Base-by-base conservation (phyloP, 179 eudicot genomes). In the Beta corolliflora region DNA sequence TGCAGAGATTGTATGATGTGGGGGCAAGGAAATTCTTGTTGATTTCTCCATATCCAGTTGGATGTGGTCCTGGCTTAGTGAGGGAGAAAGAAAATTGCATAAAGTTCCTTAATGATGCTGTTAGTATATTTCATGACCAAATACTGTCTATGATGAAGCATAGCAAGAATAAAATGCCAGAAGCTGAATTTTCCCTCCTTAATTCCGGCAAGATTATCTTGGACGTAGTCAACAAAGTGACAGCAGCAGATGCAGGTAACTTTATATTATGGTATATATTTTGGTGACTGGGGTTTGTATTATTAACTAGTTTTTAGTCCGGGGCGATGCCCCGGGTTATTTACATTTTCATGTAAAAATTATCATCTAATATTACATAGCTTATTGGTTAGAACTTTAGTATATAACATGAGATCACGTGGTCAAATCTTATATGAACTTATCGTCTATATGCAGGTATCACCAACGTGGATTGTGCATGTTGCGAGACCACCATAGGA, bases 141-240 rank as follows among this genome's bases (percentile, higher is more conserved):
- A 83, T 89, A 81, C 80, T 31, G 75, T 59, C 46, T 10, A 15
- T 84, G 80, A 85, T 89, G 1, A 84, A 84, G 78, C 65, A 23
- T 25, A 52, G 84, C 66, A 84, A 79, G 75, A 79, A 75, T 4
- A 74, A 83, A 18, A 65, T 91, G 85, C 92, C 90, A 36, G 89
- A 77, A 59, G 81, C 91, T 15, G 79, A 80, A 69, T 81, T 84
- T 13, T 85, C 83, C 50, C 81, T 75, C 19, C 87, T 91, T 66
- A 84, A 91, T 45, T 68, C 91, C 0, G 86, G 77, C 84, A 82
- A 89, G 60, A 55, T 88, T 53, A 76, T 91, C 52, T 44, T 54
- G 52, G 87, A 91, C n/a, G 76, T 88, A 72, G 85, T 91, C 44
- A 73, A 48, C 52, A 88, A 91, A 3, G 7, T 77, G 23, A 36